Percentiles rank a stretch among this genome's conserved stretches.
These are phyloP conservation scores for Rubus idaeus DNA, from an alignment of 306 rosid species.

Conservation along the genomic window DNA sequence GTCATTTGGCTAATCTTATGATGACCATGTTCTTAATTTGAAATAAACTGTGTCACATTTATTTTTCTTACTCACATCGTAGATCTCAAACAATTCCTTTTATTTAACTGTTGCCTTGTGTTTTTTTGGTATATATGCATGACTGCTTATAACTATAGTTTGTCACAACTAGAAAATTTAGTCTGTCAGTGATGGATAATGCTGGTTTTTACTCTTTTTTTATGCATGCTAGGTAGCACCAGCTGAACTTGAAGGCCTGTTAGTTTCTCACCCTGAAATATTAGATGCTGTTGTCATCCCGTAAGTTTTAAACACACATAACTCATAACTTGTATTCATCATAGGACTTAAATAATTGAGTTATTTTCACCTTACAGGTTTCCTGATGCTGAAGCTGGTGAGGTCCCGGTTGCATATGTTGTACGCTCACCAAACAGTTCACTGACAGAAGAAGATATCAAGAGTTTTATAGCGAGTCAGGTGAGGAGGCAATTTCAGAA, in stretches of 20 bases:
- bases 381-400: conserved; percentile 95
- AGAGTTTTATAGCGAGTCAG: conserved; percentile 66
- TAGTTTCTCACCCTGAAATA: conserved; percentile 90
- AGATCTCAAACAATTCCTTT: not conserved
- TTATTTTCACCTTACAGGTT: conserved; percentile 36
- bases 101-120: not conserved
- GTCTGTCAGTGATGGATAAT: no score
- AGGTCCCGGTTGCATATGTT: conserved; percentile 79
- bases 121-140: not conserved
- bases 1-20: not conserved
- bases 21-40: not conserved
- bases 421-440: conserved; percentile 72
- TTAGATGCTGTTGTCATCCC: conserved; percentile 94
- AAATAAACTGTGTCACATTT: not conserved
- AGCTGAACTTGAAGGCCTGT: conserved; percentile 92
- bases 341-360: not conserved
- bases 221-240: conserved; percentile 70
- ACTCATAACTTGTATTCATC: not conserved
- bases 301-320: conserved; percentile 44
- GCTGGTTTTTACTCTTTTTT: not conserved
- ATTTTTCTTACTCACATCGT: not conserved
- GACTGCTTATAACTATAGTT: not conserved
- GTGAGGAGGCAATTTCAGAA: conserved; percentile 31
- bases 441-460: conserved; percentile 66
- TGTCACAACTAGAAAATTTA: conserved; percentile 4